Base-by-base conservation (phyloP, 345 rosid genomes). In the Hypericum androsaemum region DNA sequence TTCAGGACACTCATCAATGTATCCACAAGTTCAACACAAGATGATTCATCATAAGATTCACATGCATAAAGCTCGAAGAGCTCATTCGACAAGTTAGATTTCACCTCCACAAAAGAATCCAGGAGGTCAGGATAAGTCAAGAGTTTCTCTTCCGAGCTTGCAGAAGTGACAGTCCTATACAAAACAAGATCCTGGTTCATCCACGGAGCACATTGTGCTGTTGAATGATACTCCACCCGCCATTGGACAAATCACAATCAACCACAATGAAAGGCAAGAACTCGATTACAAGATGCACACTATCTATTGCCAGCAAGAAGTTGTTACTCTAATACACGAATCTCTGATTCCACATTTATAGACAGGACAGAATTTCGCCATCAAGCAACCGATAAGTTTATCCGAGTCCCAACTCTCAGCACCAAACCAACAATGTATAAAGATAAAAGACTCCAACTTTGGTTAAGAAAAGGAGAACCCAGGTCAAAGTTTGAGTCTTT, bases 131-230 rank as follows among this genome's bases (percentile, higher is more conserved):
- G 65, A 9, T 64, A 41, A 41, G 67, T 70, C 36, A 64, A 61
- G 8, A 78, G 71, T 60, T 53, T 71, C 47, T 68, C 71, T 47
- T 60, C 56, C 44, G 54, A 62, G 67, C 66, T 67, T 28, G 56
- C 70, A 54, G 86, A 69, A 52, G 81, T 70, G 43, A 76, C 69
- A 32, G 84, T 69, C 50, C 97, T 97, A 47, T 88, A 92, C 72
- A 88, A 47, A 88, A 92, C 72, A 88, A 76, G 67, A 83, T 65
- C 47, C 77, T 75, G 37, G 98, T 88, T 74, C 98, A 77, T 80
- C 85, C 95, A 37, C 79, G 83, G 70, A 92, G 95, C 78, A 85
- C 63, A 66, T 92, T 83, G 62, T 92, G 97, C 68, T 92, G 98
- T 66, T 92, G 97, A 68, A 88, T 64, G 51, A 85, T 85, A 49